Conservation (phyloP, 148 eudicot species). For the Spergularia bocconei region DNA sequence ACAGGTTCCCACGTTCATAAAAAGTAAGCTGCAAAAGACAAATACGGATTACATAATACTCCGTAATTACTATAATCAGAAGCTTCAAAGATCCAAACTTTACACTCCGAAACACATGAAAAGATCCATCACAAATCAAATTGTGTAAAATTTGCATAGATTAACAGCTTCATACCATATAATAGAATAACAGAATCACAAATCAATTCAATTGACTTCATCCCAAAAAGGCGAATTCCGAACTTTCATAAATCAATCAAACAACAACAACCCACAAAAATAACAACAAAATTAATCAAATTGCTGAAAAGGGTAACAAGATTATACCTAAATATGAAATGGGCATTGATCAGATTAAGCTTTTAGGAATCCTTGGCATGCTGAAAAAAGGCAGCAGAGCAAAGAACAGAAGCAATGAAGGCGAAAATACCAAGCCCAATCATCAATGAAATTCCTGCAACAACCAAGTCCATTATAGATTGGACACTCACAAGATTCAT, state of each 20-base stretch:
- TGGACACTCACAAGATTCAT: constrained; percentile 52
- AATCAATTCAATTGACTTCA: too few species aligned
- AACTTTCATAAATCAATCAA: background rate
- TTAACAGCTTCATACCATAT: too few species aligned
- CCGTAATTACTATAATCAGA: too few species aligned
- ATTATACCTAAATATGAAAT: constrained; percentile 15
- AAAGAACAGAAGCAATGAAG: constrained; percentile 55
- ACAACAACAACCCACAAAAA: background rate
- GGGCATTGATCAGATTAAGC: constrained; percentile 1
- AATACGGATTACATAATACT: too few species aligned
- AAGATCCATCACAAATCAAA: too few species aligned
- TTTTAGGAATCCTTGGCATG: constrained; percentile 49
- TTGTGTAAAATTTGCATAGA: too few species aligned
- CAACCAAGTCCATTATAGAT: constrained; percentile 56
- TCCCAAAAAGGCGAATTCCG: too few species aligned
- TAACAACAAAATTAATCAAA: background rate
- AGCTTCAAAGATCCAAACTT: too few species aligned
- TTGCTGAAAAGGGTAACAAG: background rate
- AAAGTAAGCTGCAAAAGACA: too few species aligned
- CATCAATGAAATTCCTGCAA: constrained; percentile 69
- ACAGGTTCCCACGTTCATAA: too few species aligned
- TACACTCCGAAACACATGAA: too few species aligned
- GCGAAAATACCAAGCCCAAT: constrained; percentile 71
- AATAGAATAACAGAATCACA: too few species aligned
- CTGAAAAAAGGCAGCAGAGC: constrained; percentile 59